Percentiles rank a stretch among this genome's conserved stretches.
Evolutionary conservation across 225 moss, liverwort and hornwort genomes (phyloP).

Genomic region (Polytrichum formosum): DNA sequence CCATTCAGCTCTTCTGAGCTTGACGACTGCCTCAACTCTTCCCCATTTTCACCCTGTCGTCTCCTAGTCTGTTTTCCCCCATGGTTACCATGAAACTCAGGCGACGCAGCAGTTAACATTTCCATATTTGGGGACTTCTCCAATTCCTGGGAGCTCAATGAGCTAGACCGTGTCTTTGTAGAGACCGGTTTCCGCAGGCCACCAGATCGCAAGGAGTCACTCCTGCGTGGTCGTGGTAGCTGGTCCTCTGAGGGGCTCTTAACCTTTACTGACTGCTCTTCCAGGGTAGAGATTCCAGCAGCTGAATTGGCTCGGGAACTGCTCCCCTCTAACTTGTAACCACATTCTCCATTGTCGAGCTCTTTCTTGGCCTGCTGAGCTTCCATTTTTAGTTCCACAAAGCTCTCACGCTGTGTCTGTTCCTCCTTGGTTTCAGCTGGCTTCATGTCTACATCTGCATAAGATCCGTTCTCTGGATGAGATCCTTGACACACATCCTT

Average conservation of each 20-base stretch:
- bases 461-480: background rate
- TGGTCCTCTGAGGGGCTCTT: conserved; percentile 33
- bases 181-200: conserved; percentile 32
- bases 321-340: conserved; percentile 41
- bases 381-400: conserved; percentile 15
- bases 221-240: conserved; percentile 30
- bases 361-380: conserved; percentile 17
- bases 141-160: conserved; percentile 32
- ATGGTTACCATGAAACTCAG: conserved; percentile 28
- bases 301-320: conserved; percentile 18
- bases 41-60: conserved; percentile 34
- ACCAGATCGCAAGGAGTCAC: conserved; percentile 35
- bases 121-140: conserved; percentile 18
- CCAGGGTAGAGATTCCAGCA: background rate
- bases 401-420: conserved; percentile 8
- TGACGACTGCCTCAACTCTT: conserved; percentile 33
- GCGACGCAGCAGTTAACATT: conserved; percentile 18
- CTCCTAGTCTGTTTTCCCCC: conserved; percentile 28
- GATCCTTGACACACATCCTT: too few species aligned
- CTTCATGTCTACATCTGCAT: background rate
- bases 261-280: conserved; percentile 23
- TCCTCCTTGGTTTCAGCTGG: background rate
- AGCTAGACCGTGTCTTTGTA: conserved; percentile 50
- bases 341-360: conserved; percentile 11
- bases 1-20: conserved; percentile 52